A percentile compares a stretch with the other conserved stretches of the same genome.
These are phyloP conservation scores for Begonia peltatifolia DNA, from an alignment of 306 rosid genomes.

Conservation along the genomic window DNA sequence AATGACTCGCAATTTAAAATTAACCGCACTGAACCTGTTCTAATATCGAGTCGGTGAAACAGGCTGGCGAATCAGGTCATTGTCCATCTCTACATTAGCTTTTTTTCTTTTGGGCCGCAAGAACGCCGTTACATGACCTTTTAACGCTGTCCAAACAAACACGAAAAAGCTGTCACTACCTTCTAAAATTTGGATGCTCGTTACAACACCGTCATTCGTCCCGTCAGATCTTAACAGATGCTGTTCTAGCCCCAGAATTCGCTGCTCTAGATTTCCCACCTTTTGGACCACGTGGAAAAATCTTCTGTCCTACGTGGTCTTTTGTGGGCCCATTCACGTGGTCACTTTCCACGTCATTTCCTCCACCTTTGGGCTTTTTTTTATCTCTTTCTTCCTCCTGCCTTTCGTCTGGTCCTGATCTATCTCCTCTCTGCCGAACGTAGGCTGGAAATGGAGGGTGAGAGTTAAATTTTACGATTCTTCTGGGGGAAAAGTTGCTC, in stretches of 20 bases:
- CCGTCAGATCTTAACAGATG: conserved; percentile 22
- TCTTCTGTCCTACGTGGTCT: conserved; percentile 33
- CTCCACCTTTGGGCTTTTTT: neutral
- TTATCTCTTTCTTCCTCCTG: conserved; percentile 1
- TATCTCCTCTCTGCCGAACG: neutral
- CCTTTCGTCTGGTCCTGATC: neutral
- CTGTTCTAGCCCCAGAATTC: conserved; percentile 14
- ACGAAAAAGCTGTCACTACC: too few relatives aligned
- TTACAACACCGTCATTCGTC: conserved; percentile 21
- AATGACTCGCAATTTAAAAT: too few relatives aligned
- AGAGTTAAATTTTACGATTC: too few relatives aligned
- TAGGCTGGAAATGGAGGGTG: neutral
- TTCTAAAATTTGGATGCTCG: too few relatives aligned
- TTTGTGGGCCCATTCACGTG: conserved; percentile 24
- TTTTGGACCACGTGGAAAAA: conserved; percentile 37
- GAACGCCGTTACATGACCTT: too few relatives aligned
- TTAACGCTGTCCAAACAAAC: too few relatives aligned
- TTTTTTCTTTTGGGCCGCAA: too few relatives aligned
- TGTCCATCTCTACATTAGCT: too few relatives aligned
- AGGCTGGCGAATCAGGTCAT: too few relatives aligned
- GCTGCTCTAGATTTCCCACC: conserved; percentile 42
- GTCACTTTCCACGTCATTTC: conserved; percentile 41
- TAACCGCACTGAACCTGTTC: too few relatives aligned
- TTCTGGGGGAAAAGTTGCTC: too few relatives aligned
- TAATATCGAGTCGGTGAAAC: too few relatives aligned